A percentile compares a stretch with the other conserved stretches of the same genome.
Conservation (phyloP, 2,329 filamentous ascomycete species). For the Didymella glomerata region DNA sequence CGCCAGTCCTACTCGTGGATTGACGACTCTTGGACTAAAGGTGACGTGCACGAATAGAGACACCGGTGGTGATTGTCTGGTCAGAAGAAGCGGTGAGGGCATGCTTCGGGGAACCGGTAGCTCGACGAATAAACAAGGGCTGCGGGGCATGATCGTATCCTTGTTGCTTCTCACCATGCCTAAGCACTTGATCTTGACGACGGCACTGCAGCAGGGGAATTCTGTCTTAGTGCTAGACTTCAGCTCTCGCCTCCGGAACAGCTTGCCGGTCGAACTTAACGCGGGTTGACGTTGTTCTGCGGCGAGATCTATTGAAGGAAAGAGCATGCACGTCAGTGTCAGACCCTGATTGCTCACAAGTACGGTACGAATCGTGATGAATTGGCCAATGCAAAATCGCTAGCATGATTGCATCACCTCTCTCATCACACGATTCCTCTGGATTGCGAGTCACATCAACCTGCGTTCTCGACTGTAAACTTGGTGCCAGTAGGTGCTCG, state of each 20-base stretch:
- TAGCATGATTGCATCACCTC: not conserved
- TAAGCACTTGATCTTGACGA: not conserved
- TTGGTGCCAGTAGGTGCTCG: not conserved
- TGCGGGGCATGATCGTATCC: conserved; percentile 1
- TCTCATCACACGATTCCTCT: not conserved
- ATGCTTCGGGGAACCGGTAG: conserved; percentile 32
- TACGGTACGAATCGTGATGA: not conserved
- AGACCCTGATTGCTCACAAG: not conserved
- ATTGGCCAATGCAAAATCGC: not conserved
- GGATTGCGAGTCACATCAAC: not conserved
- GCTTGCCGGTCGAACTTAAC: not conserved
- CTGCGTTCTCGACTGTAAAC: not conserved
- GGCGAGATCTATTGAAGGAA: not conserved
- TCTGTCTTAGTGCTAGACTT: not conserved
- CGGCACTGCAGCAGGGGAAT: not conserved
- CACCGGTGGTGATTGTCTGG: not conserved
- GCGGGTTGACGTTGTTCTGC: not conserved
- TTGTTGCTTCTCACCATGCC: not conserved
- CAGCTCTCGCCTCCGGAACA: not conserved
- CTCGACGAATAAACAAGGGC: conserved; percentile 11
- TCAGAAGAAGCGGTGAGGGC: conserved; percentile 8
- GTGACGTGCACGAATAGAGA: not conserved
- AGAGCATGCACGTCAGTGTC: not conserved
- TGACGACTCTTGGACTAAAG: not conserved
- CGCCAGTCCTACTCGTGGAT: not conserved